Conservation (phyloP, 768 basidiomycete genomes). For the Scleroderma bovista region DNA sequence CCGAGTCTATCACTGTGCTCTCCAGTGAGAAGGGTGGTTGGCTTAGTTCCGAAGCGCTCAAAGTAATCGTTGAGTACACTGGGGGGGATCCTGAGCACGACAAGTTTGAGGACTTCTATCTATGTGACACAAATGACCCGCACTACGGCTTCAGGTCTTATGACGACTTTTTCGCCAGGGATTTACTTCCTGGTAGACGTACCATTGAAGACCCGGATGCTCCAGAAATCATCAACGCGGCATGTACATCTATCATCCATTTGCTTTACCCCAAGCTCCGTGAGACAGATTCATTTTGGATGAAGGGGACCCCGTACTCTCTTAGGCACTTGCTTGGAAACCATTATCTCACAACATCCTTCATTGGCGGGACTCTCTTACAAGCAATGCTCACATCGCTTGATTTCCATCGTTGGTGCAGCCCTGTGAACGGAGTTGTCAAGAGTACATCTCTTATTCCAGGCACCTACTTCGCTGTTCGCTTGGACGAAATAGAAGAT, state of each 20-base stretch:
- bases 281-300: conserved; percentile 43
- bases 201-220: conserved; percentile 29
- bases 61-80: conserved; percentile 2
- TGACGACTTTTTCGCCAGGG: conserved; percentile 54
- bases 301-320: conserved; percentile 55
- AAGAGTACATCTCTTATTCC: conserved; percentile 32
- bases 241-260: conserved; percentile 52
- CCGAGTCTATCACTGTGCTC: conserved; percentile 36
- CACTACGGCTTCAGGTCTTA: conserved; percentile 43
- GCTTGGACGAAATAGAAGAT: conserved; percentile 1
- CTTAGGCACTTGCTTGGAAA: conserved; percentile 45
- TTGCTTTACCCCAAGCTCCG: conserved; percentile 30
- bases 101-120: conserved; percentile 34
- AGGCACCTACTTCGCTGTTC: background rate
- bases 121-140: conserved; percentile 33
- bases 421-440: conserved; percentile 42
- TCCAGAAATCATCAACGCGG: conserved; percentile 35
- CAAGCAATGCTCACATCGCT: conserved; percentile 50
- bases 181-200: conserved; percentile 35
- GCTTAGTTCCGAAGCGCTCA: conserved; percentile 37
- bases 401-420: conserved; percentile 56
- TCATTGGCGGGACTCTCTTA: conserved; percentile 44
- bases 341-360: conserved; percentile 33
- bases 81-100: conserved; percentile 6
- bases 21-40: conserved; percentile 34